These are phyloP conservation scores for Rhipidocladum racemiflorum DNA, from an alignment of 176 grass and related monocot genomes.

Conservation along the genomic window DNA sequence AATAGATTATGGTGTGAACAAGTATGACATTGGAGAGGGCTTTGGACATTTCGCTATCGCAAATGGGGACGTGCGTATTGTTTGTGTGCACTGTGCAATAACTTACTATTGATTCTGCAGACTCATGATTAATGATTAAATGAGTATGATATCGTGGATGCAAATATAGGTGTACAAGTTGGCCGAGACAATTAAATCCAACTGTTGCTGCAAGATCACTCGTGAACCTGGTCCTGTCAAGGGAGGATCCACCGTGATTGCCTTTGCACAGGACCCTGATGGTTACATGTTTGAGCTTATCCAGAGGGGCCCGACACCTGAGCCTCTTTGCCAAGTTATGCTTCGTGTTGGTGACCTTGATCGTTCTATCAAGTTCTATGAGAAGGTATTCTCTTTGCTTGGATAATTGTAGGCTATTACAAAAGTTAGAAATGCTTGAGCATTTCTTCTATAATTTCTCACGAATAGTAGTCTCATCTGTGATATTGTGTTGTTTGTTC, in stretches of 20 bases:
- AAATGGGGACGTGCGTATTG: constrained; percentile 66
- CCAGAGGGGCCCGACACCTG: constrained; percentile 76
- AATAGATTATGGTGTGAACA: constrained; percentile 88
- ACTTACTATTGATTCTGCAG: neutral
- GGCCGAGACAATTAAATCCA: constrained; percentile 62
- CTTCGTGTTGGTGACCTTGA: constrained; percentile 95
- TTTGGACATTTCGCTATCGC: constrained; percentile 99
- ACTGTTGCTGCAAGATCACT: constrained; percentile 63
- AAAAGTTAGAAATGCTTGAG: neutral
- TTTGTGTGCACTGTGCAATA: constrained; percentile 4
- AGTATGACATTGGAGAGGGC: constrained; percentile 90
- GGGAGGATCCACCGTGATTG: constrained; percentile 88
- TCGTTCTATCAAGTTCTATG: constrained; percentile 82
- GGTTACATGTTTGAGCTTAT: constrained; percentile 93
- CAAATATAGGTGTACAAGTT: constrained; percentile 74
- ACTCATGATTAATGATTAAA: constrained; percentile 24
- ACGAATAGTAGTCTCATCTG: neutral
- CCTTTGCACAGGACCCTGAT: constrained; percentile 88
- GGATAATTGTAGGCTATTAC: neutral
- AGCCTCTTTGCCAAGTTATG: constrained; percentile 98
- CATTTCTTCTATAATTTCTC: constrained; percentile 8
- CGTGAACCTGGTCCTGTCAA: constrained; percentile 97
- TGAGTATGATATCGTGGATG: constrained; percentile 7
- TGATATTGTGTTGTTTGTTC: constrained; percentile 11
- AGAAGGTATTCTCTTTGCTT: constrained; percentile 62